A percentile compares a stretch with the other conserved stretches of the same genome.
phyloP scores from a whole-genome alignment of 306 rosid genomes.

The Cercis canadensis region DNA sequence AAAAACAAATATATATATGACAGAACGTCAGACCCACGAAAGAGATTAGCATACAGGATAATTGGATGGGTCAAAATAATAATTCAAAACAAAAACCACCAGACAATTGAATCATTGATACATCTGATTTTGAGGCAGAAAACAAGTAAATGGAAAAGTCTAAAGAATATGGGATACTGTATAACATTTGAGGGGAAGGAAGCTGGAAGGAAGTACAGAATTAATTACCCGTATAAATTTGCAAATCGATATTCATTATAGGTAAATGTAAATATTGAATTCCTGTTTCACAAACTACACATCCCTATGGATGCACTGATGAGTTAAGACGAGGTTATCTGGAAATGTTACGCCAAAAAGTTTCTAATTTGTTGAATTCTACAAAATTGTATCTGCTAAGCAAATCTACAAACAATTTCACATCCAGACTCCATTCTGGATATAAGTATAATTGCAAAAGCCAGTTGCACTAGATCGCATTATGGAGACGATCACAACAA shows the following conservation, averaged over 20 bases:
- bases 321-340: conserved; percentile 14
- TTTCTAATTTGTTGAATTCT: conserved; percentile 8
- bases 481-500: conserved; percentile 6
- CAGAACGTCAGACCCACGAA: conserved; percentile 2
- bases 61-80: background rate
- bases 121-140: too few relatives aligned
- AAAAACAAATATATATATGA: conserved; percentile 27
- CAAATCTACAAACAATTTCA: conserved; percentile 4
- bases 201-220: conserved; percentile 3
- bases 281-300: background rate
- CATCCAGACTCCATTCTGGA: conserved; percentile 2
- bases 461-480: background rate
- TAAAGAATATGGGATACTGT: background rate
- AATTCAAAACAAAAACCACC: background rate
- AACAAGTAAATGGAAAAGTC: background rate
- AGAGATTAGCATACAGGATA: conserved; percentile 22
- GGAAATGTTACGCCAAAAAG: background rate
- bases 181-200: background rate
- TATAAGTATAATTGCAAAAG: conserved; percentile 5
- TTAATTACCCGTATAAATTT: background rate
- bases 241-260: background rate
- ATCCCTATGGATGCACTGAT: background rate
- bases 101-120: background rate
- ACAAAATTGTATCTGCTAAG: background rate
- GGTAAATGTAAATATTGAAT: background rate